Evolutionary conservation across 2,329 filamentous ascomycete species (phyloP), one percentile per base, ranked within the genome.

Genomic region (Teratosphaeria nubilosa): DNA sequence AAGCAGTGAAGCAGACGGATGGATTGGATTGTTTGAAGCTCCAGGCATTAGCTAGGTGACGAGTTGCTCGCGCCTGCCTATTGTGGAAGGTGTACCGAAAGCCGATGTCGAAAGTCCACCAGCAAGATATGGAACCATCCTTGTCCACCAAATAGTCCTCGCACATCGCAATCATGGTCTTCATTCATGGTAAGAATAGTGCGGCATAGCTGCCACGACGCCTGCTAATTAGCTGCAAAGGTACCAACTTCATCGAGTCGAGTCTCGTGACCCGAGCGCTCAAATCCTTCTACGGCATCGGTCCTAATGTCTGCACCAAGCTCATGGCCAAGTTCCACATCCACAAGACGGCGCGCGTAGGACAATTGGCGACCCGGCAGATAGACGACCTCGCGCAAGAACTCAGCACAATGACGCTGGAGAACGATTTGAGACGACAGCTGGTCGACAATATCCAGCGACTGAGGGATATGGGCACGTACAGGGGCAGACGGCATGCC

Each of bases 321-420:
- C 85, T 99, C 66, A 87, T 97, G 78, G 89, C 94, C 64, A 91
- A 90, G 69, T 87, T 90, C 77, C 86, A 86, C 67, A 95, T 99
- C 71, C 89, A 96, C 76, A 86, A 90, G 31, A 86, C 83, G 58
- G 88, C 89, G 64, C 88, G 86, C 69, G 80, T 97, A 65, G 88
- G 88, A 71, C 80, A 84, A 7, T 77, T 99, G 22, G 80, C 84
- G 51, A 84, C 86, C 60, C 85, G 87, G 72, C 91, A 90, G 60
- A 78, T 96, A 65, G 86, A 90, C 56, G 86, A 88, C 56, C 79
- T 99, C 60, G 94, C 88, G 24, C 87, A 87, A 55, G 90, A 95
- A 69, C 79, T 99, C 48, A 89, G 90, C 16, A 86, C 85, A 57
- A 91, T 99, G 90, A 95, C 88, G 60, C 90, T 97, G 68, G 94